Conservation (phyloP, 306 rosid genomes). For the Quercus glauca region DNA sequence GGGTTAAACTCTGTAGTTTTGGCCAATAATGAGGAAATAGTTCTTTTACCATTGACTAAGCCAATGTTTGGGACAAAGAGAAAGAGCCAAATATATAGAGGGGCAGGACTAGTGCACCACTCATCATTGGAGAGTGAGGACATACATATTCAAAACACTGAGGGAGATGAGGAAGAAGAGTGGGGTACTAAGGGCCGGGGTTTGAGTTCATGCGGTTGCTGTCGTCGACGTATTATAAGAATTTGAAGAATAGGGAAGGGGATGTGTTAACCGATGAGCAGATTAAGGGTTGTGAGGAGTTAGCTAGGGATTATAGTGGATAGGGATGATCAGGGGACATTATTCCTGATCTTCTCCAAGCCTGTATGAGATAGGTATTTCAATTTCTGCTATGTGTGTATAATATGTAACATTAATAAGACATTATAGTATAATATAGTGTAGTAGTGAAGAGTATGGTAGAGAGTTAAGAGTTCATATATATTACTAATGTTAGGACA, state of each 20-base stretch:
- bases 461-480: no score
- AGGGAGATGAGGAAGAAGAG: slow-evolving; percentile 79
- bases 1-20: slow-evolving; percentile 77
- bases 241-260: slow-evolving; percentile 59
- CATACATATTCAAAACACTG: slow-evolving; percentile 53
- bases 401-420: no score
- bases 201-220: slow-evolving; percentile 88
- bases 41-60: slow-evolving; percentile 75
- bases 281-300: slow-evolving; percentile 78
- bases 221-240: slow-evolving; percentile 73
- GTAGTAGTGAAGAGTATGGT: no score
- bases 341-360: slow-evolving; percentile 89
- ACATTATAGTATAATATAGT: no score
- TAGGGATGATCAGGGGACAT: slow-evolving; percentile 79
- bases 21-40: slow-evolving; percentile 71
- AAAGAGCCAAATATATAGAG: slow-evolving; percentile 86
- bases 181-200: slow-evolving; percentile 40
- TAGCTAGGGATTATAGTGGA: slow-evolving; percentile 81
- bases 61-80: slow-evolving; percentile 78
- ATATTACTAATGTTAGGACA: no score
- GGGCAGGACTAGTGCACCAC: slow-evolving; percentile 72
- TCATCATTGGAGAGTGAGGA: slow-evolving; percentile 53
- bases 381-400: no score
- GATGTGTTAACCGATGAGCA: slow-evolving; percentile 67
- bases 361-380: slow-evolving; percentile 82